Percentiles rank a stretch among this genome's conserved stretches.
Evolutionary conservation across 208 protist species (phyloP).

Genomic region (Leishmania gerbilli): DNA sequence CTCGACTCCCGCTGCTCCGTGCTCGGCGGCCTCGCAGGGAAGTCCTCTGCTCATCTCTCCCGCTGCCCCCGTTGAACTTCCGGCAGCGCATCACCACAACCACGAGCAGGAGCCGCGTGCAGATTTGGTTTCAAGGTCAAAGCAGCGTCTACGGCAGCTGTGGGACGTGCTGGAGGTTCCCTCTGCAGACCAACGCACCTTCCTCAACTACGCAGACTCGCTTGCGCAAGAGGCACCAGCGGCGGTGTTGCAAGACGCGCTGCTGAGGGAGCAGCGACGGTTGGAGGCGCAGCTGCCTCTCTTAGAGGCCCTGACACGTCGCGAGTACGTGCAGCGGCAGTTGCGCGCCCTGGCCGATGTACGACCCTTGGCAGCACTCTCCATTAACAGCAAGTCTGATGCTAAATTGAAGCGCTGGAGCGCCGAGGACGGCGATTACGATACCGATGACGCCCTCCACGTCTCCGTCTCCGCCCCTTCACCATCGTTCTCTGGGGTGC

Average conservation of each 20-base stretch:
- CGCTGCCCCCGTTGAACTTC: constrained; percentile 11
- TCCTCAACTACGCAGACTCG: constrained; percentile 17
- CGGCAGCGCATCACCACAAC: background rate
- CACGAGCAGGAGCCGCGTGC: background rate
- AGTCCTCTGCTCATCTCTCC: constrained; percentile 13
- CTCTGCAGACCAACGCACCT: constrained; percentile 34
- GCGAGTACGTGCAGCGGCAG: constrained; percentile 64
- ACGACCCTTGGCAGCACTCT: constrained; percentile 4
- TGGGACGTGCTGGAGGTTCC: constrained; percentile 64
- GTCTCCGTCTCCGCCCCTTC: background rate
- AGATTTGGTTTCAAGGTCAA: background rate
- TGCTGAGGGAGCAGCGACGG: constrained; percentile 44
- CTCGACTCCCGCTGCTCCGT: constrained; percentile 10
- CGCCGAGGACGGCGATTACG: background rate
- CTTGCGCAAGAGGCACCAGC: constrained; percentile 1
- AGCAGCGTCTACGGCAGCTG: constrained; percentile 42
- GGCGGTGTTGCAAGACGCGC: constrained; percentile 13
- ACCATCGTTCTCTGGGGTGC: background rate
- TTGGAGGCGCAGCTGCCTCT: constrained; percentile 72
- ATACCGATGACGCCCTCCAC: background rate
- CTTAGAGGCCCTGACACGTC: constrained; percentile 68
- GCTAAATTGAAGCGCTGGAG: background rate
- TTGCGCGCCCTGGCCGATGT: constrained; percentile 1
- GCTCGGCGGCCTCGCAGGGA: background rate
- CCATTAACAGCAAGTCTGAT: constrained; percentile 1